Conservation (phyloP, 1,139 yeast species). For the Kazachstania sp. region DNA sequence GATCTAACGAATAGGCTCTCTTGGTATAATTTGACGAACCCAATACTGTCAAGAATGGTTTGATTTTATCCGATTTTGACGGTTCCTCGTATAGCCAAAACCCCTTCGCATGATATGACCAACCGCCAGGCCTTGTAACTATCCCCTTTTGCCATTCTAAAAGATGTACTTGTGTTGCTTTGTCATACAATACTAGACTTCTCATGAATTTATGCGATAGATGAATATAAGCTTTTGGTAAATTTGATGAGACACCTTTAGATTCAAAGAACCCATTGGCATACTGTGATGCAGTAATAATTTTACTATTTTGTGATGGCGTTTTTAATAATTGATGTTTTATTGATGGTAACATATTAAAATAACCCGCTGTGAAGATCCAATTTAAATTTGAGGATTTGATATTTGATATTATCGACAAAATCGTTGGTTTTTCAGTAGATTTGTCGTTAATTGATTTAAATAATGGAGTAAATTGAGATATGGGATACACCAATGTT, state of each 20-base stretch:
- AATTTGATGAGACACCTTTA: conserved; percentile 67
- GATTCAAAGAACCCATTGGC: conserved; percentile 92
- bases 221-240: conserved; percentile 83
- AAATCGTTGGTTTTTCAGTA: conserved; percentile 69
- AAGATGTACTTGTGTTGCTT: conserved; percentile 43
- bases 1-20: conserved; percentile 77
- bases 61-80: conserved; percentile 12
- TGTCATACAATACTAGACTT: conserved; percentile 41
- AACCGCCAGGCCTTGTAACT: conserved; percentile 74
- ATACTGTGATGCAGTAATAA: conserved; percentile 83
- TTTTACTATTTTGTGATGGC: conserved; percentile 49
- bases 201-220: conserved; percentile 63
- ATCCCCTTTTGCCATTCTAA: conserved; percentile 84
- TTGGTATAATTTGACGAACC: conserved; percentile 93
- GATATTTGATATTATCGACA: conserved; percentile 51
- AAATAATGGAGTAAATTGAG: conserved; percentile 81
- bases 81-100: conserved; percentile 67
- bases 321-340: conserved; percentile 53
- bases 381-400: conserved; percentile 48
- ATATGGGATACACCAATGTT: conserved; percentile 83
- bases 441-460: conserved; percentile 46
- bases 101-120: conserved; percentile 99
- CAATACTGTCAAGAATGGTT: conserved; percentile 68
- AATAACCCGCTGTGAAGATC: conserved; percentile 95
- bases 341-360: conserved; percentile 78